These are phyloP conservation scores for Oehlia diaphana DNA, from an alignment of 192 early-diverging fungal genomes.

Conservation along the genomic window DNA sequence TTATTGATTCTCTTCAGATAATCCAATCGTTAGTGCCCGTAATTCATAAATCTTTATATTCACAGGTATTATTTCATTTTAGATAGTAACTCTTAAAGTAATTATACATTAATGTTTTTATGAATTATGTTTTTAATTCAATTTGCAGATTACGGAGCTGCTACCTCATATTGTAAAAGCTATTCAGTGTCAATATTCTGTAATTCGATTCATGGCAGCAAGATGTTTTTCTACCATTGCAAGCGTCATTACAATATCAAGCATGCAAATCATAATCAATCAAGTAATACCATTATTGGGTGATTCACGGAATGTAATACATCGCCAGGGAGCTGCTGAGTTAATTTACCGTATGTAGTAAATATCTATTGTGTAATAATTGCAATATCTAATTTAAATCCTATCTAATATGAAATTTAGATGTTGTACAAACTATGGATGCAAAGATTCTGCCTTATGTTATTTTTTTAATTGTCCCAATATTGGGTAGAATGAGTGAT, in stretches of 20 bases:
- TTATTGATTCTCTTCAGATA: conserved; percentile 78
- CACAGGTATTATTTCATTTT: conserved; percentile 25
- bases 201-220: conserved; percentile 79
- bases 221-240: conserved; percentile 75
- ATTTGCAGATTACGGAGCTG: conserved; percentile 48
- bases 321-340: conserved; percentile 90
- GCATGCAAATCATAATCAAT: conserved; percentile 83
- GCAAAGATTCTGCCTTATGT: conserved; percentile 90
- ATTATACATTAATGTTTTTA: no score
- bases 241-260: conserved; percentile 60
- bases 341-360: conserved; percentile 34
- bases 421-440: conserved; percentile 76
- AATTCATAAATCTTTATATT: conserved; percentile 53
- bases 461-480: conserved; percentile 95
- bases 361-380: background rate
- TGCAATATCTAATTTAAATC: background rate
- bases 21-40: conserved; percentile 64
- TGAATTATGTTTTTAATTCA: conserved; percentile 11
- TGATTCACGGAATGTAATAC: conserved; percentile 61
- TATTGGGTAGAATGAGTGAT: conserved; percentile 97
- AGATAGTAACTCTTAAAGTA: no score
- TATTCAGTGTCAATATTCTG: conserved; percentile 65
- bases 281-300: conserved; percentile 75
- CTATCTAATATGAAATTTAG: conserved; percentile 53
- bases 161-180: conserved; percentile 66